Base-by-base conservation (phyloP, 2,329 filamentous ascomycete genomes). In the Lasiodiplodia sp. region DNA sequence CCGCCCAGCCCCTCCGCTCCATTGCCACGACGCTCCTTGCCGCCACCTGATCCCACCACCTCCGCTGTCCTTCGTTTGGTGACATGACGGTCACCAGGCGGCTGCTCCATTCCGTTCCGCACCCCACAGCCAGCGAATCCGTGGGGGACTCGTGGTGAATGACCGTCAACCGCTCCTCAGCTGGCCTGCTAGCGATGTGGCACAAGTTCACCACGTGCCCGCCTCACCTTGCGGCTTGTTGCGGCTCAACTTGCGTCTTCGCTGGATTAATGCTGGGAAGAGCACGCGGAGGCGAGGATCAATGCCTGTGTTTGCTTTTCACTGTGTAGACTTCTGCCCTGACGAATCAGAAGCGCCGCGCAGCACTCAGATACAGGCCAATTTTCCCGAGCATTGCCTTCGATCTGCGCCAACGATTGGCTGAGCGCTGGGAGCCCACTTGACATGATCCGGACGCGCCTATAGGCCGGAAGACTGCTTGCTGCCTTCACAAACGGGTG, bases 191-290 rank as follows among this genome's bases (percentile, higher is more conserved):
- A 14, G 51, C 21, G 58, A n/a, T 14, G 18, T n/a, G 16, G 12
- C 58, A 49, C 44, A 7, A n/a, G 18, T n/a, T 34, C 57, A 28
- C 55, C 58, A 51, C 58, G 58, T 63, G 58, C 58, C 16, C 56
- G 37, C 56, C 56, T 47, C 57, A 23, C 28, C 18, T n/a, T 18
- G 58, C 58, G 58, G 44, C 38, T 63, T 49, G 58, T 25, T 25
- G 58, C 40, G 58, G 58, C 40, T 51, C 40, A 51, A 44, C 44
- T 34, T 34, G 58, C 40, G 31, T 34, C 44, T 63, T 51, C 44
- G 40, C 23, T 23, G 31, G 21, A 12, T 23, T 40, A 12, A 31
- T 57, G 58, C 38, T 49, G 57, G 38, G 21, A 60, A 18, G 56
- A 25, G 14, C 23, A 23, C 21, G 56, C 28, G 37, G 56, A 21